Conservation (phyloP, 495 filamentous ascomycete genomes). For the Glarea lozoyensis region DNA sequence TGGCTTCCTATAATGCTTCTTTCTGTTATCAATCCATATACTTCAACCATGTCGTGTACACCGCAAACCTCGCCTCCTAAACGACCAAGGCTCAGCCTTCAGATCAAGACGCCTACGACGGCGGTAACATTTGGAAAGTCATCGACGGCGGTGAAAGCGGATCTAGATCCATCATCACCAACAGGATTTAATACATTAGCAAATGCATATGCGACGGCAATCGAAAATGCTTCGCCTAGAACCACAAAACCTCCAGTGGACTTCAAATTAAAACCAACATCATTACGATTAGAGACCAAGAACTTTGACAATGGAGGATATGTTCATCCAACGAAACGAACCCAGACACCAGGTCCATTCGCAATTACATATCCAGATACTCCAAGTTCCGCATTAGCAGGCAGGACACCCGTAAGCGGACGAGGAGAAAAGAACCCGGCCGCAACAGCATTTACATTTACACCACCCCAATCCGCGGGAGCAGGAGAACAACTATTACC, state of each 20-base stretch:
- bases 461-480: conserved; percentile 23
- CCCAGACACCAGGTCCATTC: conserved; percentile 29
- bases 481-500: conserved; percentile 7
- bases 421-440: conserved; percentile 13
- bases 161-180: conserved; percentile 58
- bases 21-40: conserved; percentile 16
- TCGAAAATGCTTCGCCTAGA: conserved; percentile 51
- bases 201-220: conserved; percentile 66
- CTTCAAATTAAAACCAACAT: conserved; percentile 28
- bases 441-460: conserved; percentile 21
- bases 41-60: conserved; percentile 24
- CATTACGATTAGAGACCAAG: conserved; percentile 38
- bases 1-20: conserved; percentile 20
- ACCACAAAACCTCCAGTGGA: conserved; percentile 27
- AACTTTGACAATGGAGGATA: conserved; percentile 14
- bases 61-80: conserved; percentile 35
- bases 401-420: conserved; percentile 6
- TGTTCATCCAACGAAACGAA: conserved; percentile 15
- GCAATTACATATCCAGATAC: conserved; percentile 22
- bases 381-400: conserved; percentile 16
- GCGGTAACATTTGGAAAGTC: conserved; percentile 45
- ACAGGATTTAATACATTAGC: conserved; percentile 76
- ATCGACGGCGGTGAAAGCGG: conserved; percentile 43
- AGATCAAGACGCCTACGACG: conserved; percentile 44
- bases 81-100: conserved; percentile 72